Base-by-base conservation (phyloP, 2,329 filamentous ascomycete species). In the Aspergillus pseudoviridinutans region DNA sequence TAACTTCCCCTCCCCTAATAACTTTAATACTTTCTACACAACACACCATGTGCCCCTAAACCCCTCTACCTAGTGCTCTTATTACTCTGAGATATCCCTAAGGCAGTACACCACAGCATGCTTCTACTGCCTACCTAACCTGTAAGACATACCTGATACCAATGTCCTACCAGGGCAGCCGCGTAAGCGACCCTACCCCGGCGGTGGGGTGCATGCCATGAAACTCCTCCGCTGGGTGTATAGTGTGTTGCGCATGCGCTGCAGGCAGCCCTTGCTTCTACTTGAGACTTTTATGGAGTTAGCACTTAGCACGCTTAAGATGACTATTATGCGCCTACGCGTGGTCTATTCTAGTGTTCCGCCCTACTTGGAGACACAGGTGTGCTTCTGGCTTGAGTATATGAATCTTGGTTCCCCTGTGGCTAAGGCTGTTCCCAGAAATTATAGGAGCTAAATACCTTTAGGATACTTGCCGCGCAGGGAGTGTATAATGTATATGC, bases 161-260 rank as follows among this genome's bases (percentile, higher is more conserved):
- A 42, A 58, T 53, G 61, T 56, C 49, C 64, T 59, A 50, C 58
- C 62, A 25, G 29, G 42, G 27, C 50, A 28, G 44, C 59, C 59
- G 57, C 55, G 58, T 55, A 38, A 56, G 24, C 35, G 44, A 49
- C 10, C 56, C 35, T 50, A 17, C 29, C 25, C 4, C 25, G 25
- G 25, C 4, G 25, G 25, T 25, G 25, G 25, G 25, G 28, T 55
- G 56, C 58, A 62, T 22, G 51, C 52, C 58, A 54, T 54, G 17
- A 64, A 64, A 63, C 58, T 64, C 41, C 59, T 61, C 44, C 61
- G 62, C 55, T 66, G 64, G 64, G 64, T 61, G 20, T 54, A 59
- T 46, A 62, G 4, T 27, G 58, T 66, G 22, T 29, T 2, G 49
- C 10, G 56, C 46, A 66, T 59, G 41, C 49, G n/a, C 24, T 35